Base-by-base conservation (phyloP, 2,329 filamentous ascomycete genomes). In the Cladosporium sp. region DNA sequence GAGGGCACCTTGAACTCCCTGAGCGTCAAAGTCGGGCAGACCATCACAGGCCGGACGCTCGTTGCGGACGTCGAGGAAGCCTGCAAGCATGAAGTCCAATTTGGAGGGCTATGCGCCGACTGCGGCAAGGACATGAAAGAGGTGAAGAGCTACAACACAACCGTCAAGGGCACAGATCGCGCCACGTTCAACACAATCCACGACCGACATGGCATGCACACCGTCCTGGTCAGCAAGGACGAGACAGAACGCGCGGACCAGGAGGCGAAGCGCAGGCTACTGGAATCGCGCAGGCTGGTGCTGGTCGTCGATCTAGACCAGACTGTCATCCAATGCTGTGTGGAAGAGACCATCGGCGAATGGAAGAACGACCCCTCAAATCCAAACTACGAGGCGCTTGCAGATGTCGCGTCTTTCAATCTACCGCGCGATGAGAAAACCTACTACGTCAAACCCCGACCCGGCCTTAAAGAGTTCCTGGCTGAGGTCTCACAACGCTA, bases 381-480 rank as follows among this genome's bases (percentile, higher is more conserved):
- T 71, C 93, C 95, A 21, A 99, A 99, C 73, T 89, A 97, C 77
- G 88, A 91, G 23, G 92, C 93, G 5, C 89, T 99, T 72, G 93
- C 93, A 76, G 90, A 97, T 68, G 93, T 99, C 46, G 85, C 87
- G 72, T 87, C 88, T 68, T 99, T 99, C 75, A 92, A 97, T 80
- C 86, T 99, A 48, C 85, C 89, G 51, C 94, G 99, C 69, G 93
- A 97, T 72, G 89, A 89, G 67, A 81, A 86, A 57, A 97, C 91
- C 86, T 99, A 99, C 79, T 99, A 98, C 79, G 96, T 99, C 82
- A 99, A 99, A 81, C 88, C 97, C 80, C 91, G 95, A 39, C 95
- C 95, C 0, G 93, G 93, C 2, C 81, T 98, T 59, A 83, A 88
- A 68, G 86, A 90, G 49, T 99, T 99, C 74, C 83, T 99, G 58